A percentile compares a stretch with the other conserved stretches of the same genome.
phyloP scores from a whole-genome alignment of 164 flowering plant genomes.

The Sedum album region DNA sequence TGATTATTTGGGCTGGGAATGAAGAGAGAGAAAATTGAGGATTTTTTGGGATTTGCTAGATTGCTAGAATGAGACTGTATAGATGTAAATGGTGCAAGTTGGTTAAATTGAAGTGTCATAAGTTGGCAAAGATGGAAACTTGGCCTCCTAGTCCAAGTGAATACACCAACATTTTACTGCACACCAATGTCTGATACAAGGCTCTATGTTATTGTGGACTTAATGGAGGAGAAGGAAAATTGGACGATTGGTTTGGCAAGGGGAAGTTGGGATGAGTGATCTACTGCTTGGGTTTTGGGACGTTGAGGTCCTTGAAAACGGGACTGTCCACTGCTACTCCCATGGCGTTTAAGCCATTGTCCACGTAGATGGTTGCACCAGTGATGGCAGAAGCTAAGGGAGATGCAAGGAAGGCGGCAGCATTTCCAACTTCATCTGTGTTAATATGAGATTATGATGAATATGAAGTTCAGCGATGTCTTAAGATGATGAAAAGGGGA shows the following conservation, averaged over 20 bases:
- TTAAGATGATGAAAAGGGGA: neutral
- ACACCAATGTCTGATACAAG: too few species aligned
- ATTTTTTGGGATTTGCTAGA: conserved; percentile 4
- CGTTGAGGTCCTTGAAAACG: conserved; percentile 57
- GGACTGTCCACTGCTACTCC: conserved; percentile 92
- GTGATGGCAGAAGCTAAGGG: conserved; percentile 76
- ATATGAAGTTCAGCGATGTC: neutral
- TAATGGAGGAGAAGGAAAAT: neutral
- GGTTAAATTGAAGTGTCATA: too few species aligned
- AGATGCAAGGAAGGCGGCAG: conserved; percentile 62
- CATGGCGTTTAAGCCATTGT: conserved; percentile 89
- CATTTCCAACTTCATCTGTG: conserved; percentile 93
- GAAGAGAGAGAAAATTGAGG: conserved; percentile 7
- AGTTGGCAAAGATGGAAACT: neutral
- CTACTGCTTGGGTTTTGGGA: conserved; percentile 37
- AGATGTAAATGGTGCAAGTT: too few species aligned
- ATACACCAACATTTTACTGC: too few species aligned
- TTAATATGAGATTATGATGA: neutral
- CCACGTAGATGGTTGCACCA: conserved; percentile 74
- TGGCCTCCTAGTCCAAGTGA: too few species aligned
- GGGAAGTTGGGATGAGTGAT: too few species aligned
- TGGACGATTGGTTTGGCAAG: too few species aligned
- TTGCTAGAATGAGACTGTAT: too few species aligned
- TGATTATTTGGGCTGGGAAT: neutral
- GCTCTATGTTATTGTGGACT: neutral